Evolutionary conservation across 345 rosid species (phyloP), one percentile per base, ranked within the genome.

Genomic region (Erodium maritimum): DNA sequence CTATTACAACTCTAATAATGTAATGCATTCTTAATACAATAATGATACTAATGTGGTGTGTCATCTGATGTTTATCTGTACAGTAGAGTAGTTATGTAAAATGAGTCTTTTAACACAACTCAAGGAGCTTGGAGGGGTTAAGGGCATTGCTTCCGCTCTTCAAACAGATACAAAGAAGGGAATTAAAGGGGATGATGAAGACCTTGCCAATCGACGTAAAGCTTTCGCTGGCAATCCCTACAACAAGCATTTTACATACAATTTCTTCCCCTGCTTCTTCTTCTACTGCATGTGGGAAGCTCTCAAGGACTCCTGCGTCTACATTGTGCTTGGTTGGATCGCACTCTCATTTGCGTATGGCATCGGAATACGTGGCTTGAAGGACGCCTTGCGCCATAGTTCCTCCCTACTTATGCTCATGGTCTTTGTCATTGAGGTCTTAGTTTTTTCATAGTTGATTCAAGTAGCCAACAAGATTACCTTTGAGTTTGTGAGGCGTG

Each of bases 321-420:
- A 77, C 19, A 79, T 84, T 56, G 83, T 80, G 53, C 58, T 84
- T 37, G 83, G 57, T 9, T 79, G 85, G 37, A 85, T 88, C 4
- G 74, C 77, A 17, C 75, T 84, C 34, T 82, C 95, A 29, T 75
- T 87, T 11, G 86, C 65, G 1, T 84, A 77, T 2, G 91, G 85
- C 9, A 80, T 84, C 62, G 78, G 78, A 60, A 74, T 76, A 34
- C 60, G 84, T 13, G 95, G 91, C 10, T 5, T 68, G 1, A 75
- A 73, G 59, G 86, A 80, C 53, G 87, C 87, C 1, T 87, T 91
- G 89, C 79, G 80, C 12, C 88, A 84, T 23, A 87, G 91, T 12
- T 88, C 81, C 25, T 78, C 84, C 74, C 79, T 82, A n/a, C 67
- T 78, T 56, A 74, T 82, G 0, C 82, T 88, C 0, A 75, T 82